Evolutionary conservation across 768 basidiomycete genomes (phyloP).

Genomic region (Tricholoma hemisulphureum): DNA sequence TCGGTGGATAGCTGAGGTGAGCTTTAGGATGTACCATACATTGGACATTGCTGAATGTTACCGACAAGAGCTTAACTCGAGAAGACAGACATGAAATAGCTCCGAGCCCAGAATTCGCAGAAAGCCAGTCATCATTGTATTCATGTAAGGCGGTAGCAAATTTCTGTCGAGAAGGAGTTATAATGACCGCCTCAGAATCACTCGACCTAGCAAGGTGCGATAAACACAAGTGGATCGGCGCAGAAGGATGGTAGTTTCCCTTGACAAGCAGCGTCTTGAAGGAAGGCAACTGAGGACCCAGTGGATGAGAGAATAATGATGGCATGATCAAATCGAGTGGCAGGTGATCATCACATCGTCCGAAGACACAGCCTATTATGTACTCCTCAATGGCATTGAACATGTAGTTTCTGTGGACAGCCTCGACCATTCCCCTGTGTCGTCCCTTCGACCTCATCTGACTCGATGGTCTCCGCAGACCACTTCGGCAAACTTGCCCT

Average conservation of each 20-base stretch:
- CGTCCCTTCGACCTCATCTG: background rate
- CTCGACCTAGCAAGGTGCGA: slow-evolving; percentile 42
- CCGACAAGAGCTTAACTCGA: slow-evolving; percentile 56
- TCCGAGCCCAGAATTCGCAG: slow-evolving; percentile 40
- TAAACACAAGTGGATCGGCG: slow-evolving; percentile 65
- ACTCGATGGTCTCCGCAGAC: slow-evolving; percentile 4
- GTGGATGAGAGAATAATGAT: slow-evolving; percentile 32
- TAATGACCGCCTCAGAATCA: slow-evolving; percentile 39
- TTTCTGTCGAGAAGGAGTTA: slow-evolving; percentile 51
- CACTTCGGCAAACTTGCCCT: slow-evolving; percentile 13
- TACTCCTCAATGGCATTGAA: too few relatives aligned
- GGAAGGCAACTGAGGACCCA: slow-evolving; percentile 48
- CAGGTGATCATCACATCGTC: too few relatives aligned
- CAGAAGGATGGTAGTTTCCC: slow-evolving; percentile 64
- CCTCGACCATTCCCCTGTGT: background rate
- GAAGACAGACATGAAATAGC: slow-evolving; percentile 35
- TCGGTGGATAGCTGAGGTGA: slow-evolving; percentile 58
- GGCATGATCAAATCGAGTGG: too few relatives aligned
- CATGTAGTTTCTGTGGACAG: background rate
- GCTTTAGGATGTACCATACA: slow-evolving; percentile 10
- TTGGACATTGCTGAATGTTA: slow-evolving; percentile 15
- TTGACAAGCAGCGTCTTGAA: slow-evolving; percentile 61
- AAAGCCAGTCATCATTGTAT: slow-evolving; percentile 58
- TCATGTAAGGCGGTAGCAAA: slow-evolving; percentile 42
- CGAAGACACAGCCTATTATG: too few relatives aligned